A percentile compares a stretch with the other conserved stretches of the same genome.
Evolutionary conservation across 2,329 filamentous ascomycete species (phyloP).

Genomic region (Aspergillus quadricinctus): DNA sequence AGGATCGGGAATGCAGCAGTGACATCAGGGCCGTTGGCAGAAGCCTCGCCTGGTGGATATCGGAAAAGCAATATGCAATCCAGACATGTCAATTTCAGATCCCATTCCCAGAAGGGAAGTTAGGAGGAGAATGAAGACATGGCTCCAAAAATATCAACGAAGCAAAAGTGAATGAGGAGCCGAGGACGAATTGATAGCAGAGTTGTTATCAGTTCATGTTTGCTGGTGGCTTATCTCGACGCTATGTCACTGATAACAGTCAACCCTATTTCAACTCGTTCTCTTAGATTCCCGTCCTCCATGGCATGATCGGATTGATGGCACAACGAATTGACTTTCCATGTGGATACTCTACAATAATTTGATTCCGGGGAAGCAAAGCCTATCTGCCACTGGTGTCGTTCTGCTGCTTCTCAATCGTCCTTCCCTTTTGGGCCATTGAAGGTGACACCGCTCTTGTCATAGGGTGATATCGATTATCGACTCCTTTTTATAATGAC

Average conservation of each 20-base stretch:
- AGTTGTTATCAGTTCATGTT: not conserved
- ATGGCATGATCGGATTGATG: too few relatives aligned
- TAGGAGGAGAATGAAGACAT: slow-evolving; percentile 11
- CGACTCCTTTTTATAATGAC: not conserved
- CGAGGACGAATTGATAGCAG: not conserved
- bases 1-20: not conserved
- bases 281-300: too few relatives aligned
- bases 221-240: not conserved
- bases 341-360: not conserved
- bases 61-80: not conserved
- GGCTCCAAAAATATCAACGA: slow-evolving; percentile 5
- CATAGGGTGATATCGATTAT: not conserved
- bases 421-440: slow-evolving; percentile 41
- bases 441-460: slow-evolving; percentile 31
- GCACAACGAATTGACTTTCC: not conserved
- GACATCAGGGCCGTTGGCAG: not conserved
- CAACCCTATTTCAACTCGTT: not conserved
- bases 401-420: slow-evolving; percentile 8
- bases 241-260: not conserved
- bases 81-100: not conserved
- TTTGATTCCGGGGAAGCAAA: not conserved
- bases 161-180: not conserved
- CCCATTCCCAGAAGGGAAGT: slow-evolving; percentile 17
- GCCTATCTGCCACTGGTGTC: not conserved
- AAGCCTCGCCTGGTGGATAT: not conserved